These are phyloP conservation scores for Didymellaceae sp. DNA, from an alignment of 2,329 filamentous ascomycete genomes.

Conservation along the genomic window DNA sequence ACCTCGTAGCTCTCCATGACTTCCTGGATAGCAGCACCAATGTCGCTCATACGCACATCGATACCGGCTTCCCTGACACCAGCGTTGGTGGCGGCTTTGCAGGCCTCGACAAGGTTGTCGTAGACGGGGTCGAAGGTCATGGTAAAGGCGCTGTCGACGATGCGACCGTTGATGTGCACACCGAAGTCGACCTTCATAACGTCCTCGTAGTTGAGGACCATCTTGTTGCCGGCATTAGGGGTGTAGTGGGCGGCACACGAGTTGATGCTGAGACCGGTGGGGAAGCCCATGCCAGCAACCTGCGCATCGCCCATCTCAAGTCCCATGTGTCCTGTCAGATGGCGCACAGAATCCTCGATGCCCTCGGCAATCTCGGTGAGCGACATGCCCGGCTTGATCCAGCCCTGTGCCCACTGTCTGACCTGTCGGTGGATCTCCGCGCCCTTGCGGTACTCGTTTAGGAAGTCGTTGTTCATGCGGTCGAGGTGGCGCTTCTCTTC, in stretches of 20 bases:
- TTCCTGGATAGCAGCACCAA: conserved; percentile 84
- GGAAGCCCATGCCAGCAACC: conserved; percentile 84
- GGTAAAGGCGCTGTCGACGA: conserved; percentile 75
- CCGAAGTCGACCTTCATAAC: conserved; percentile 79
- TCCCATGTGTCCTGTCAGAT: conserved; percentile 77
- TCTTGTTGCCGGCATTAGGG: conserved; percentile 86
- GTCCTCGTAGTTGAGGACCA: conserved; percentile 68
- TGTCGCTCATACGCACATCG: conserved; percentile 85
- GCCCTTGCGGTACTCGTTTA: conserved; percentile 80
- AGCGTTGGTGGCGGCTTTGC: conserved; percentile 72
- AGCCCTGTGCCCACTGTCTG: conserved; percentile 80
- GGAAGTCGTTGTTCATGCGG: conserved; percentile 78
- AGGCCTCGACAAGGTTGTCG: conserved; percentile 70
- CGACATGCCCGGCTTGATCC: conserved; percentile 79
- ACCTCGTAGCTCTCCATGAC: conserved; percentile 93
- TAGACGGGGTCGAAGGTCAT: conserved; percentile 72
- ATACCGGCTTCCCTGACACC: conserved; percentile 90
- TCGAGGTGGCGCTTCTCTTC: conserved; percentile 86
- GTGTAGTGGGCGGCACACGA: conserved; percentile 87
- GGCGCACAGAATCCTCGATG: conserved; percentile 84
- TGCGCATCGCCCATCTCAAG: conserved; percentile 79
- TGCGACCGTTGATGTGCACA: conserved; percentile 73
- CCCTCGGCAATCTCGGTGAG: conserved; percentile 83
- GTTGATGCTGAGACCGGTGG: conserved; percentile 82
- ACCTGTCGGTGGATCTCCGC: conserved; percentile 92